Conservation (phyloP, 73 alveolate genomes). For the Strombidium stylifer region DNA sequence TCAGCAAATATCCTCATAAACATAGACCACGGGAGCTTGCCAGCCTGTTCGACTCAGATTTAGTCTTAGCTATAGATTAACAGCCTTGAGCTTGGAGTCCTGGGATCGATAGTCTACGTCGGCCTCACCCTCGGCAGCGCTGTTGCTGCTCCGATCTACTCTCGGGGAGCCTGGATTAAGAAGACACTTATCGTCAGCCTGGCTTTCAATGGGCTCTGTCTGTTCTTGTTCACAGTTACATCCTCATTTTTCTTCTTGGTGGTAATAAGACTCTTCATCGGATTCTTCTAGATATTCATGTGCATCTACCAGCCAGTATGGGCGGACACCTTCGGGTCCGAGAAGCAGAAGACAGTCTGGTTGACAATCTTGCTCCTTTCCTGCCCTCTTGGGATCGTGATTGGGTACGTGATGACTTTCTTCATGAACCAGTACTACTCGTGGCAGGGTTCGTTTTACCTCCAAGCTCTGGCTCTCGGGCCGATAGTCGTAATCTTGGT, state of each 20-base stretch:
- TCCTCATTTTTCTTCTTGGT: conserved; percentile 26
- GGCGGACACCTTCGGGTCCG: conserved; percentile 68
- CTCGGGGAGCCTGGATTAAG: conserved; percentile 78
- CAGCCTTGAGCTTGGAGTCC: conserved; percentile 71
- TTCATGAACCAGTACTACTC: conserved; percentile 26
- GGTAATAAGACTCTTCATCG: conserved; percentile 63
- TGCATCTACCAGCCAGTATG: conserved; percentile 79
- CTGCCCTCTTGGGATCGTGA: conserved; percentile 78
- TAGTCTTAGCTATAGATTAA: conserved; percentile 59
- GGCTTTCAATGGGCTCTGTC: conserved; percentile 13
- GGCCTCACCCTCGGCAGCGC: conserved; percentile 71
- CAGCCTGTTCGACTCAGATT: conserved; percentile 77
- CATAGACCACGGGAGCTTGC: conserved; percentile 87
- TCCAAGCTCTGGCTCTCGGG: conserved; percentile 1
- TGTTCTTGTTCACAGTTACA: conserved; percentile 47
- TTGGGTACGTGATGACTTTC: conserved; percentile 73
- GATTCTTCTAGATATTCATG: conserved; percentile 71
- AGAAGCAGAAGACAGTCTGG: conserved; percentile 71
- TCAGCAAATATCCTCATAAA: conserved; percentile 72
- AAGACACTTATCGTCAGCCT: conserved; percentile 59
- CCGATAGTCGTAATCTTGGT: conserved; percentile 19
- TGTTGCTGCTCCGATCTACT: no score
- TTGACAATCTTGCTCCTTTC: conserved; percentile 63
- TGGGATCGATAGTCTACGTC: conserved; percentile 79
- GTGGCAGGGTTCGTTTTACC: conserved; percentile 38